Evolutionary conservation across 1,139 yeast genomes (phyloP).

Genomic region (Keqinozyma sinolaborantium): DNA sequence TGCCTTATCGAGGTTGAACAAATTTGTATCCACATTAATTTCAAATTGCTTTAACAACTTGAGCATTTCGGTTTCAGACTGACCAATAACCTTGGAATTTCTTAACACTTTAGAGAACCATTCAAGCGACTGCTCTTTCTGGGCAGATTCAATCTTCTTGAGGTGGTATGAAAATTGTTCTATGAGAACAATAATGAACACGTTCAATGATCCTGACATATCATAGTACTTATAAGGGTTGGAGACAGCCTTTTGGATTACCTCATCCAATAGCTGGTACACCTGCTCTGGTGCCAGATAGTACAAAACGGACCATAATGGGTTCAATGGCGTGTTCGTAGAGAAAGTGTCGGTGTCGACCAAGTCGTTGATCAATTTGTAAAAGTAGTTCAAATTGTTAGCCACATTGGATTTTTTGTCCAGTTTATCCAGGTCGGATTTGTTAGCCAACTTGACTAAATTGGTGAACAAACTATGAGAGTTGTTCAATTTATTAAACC

Average conservation of each 20-base stretch:
- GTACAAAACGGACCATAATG: conserved; percentile 10
- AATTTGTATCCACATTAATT: conserved; percentile 3
- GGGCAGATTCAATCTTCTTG: conserved; percentile 6
- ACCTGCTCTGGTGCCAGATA: conserved; percentile 9
- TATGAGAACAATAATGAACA: conserved; percentile 60
- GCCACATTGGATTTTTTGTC: conserved; percentile 29
- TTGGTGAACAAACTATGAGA: conserved; percentile 51
- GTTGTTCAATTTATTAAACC: conserved; percentile 63
- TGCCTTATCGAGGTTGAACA: neutral
- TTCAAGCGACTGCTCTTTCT: conserved; percentile 4
- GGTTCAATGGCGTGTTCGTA: conserved; percentile 7
- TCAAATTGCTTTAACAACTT: conserved; percentile 8
- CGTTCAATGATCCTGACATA: conserved; percentile 54
- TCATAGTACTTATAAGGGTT: conserved; percentile 87
- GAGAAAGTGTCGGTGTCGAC: conserved; percentile 4
- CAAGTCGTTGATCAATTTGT: neutral
- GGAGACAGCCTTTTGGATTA: conserved; percentile 63
- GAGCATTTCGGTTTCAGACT: conserved; percentile 25
- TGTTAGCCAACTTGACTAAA: conserved; percentile 46
- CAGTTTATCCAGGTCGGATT: conserved; percentile 5
- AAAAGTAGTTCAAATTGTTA: conserved; percentile 5
- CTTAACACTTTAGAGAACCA: conserved; percentile 54
- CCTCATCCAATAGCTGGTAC: conserved; percentile 70
- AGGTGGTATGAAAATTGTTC: conserved; percentile 66
- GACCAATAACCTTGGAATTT: conserved; percentile 52